Conservation (phyloP, 306 rosid species). For the Styphnolobium japonicum region DNA sequence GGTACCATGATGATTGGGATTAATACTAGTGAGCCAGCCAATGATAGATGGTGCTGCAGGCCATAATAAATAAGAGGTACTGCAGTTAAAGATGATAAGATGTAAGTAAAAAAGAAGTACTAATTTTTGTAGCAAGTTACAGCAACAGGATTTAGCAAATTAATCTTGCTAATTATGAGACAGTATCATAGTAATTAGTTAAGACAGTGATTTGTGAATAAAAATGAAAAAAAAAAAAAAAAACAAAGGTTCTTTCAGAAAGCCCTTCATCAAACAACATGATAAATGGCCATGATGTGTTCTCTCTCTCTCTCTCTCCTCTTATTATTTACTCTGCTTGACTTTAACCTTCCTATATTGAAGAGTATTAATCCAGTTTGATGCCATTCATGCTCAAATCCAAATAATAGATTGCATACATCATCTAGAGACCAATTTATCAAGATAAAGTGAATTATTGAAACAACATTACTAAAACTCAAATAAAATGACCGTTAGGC, state of each 20-base stretch:
- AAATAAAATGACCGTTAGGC: neutral
- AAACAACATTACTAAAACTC: neutral
- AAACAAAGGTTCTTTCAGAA: neutral
- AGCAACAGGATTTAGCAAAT: neutral
- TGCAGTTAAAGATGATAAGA: constrained; percentile 33
- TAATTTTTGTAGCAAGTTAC: neutral
- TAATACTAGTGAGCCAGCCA: constrained; percentile 68
- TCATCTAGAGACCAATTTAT: neutral
- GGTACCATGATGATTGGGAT: constrained; percentile 78
- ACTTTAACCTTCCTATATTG: neutral
- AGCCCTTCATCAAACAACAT: neutral
- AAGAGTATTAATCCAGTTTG: neutral
- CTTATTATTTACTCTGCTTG: neutral
- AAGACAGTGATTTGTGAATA: neutral
- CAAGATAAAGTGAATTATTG: neutral
- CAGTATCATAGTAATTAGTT: neutral
- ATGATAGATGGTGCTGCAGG: constrained; percentile 66
- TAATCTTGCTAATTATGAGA: neutral
- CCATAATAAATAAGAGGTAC: constrained; percentile 54
- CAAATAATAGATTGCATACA: neutral
- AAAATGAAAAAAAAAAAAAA: no score
- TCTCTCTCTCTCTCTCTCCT: neutral
- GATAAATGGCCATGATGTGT: neutral
- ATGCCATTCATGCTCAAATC: no score
- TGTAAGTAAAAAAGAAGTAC: neutral